Conservation (phyloP, 148 eudicot species). For the Dianthus caryophyllus region DNA sequence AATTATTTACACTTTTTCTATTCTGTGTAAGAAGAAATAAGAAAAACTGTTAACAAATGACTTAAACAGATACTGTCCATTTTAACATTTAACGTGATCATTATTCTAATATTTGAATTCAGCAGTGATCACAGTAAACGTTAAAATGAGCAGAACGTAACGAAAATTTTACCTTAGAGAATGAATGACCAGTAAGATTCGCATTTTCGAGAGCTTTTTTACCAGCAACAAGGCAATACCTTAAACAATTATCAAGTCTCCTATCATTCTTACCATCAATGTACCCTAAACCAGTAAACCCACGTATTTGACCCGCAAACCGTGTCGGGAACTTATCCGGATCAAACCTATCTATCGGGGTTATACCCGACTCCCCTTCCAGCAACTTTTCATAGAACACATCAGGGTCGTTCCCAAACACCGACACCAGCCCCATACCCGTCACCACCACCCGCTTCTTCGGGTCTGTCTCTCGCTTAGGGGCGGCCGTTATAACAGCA, state of each 20-base stretch:
- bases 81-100: no score
- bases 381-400: constrained; percentile 68
- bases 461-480: constrained; percentile 76
- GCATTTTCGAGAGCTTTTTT: constrained; percentile 62
- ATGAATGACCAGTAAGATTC: constrained; percentile 47
- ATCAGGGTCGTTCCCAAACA: constrained; percentile 82
- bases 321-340: constrained; percentile 76
- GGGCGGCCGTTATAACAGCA: constrained; percentile 30
- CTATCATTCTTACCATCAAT: constrained; percentile 69
- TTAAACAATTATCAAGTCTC: constrained; percentile 51
- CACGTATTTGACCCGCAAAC: constrained; percentile 65
- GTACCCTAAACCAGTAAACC: constrained; percentile 49
- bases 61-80: no score
- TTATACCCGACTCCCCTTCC: constrained; percentile 75
- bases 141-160: no score
- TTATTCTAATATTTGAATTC: no score
- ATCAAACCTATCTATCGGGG: constrained; percentile 68
- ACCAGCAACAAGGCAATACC: constrained; percentile 69
- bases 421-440: constrained; percentile 90
- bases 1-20: no score
- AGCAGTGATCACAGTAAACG: no score
- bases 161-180: constrained; percentile 56
- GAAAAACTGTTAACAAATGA: no score
- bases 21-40: no score
- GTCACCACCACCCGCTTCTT: constrained; percentile 88